Percentiles rank a stretch among this genome's conserved stretches.
Evolutionary conservation across 2,329 filamentous ascomycete genomes (phyloP).

Genomic region (Sarocladium strictum): DNA sequence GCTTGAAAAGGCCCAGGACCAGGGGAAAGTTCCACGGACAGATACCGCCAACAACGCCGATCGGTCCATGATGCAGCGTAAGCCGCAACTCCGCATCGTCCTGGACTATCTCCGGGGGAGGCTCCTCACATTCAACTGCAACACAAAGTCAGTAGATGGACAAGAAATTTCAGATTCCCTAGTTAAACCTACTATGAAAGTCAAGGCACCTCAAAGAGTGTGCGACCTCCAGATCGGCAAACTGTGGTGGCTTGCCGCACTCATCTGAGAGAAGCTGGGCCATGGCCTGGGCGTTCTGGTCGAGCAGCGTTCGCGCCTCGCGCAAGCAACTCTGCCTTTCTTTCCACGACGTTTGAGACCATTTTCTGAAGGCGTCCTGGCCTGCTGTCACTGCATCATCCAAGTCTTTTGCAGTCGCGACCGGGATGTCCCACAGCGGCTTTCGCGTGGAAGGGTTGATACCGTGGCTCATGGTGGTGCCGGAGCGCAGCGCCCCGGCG

Average conservation of each 20-base stretch:
- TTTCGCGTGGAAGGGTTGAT: not conserved
- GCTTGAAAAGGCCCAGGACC: constrained; percentile 51
- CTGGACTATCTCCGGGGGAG: not conserved
- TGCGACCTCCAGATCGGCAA: too few species aligned
- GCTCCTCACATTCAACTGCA: not conserved
- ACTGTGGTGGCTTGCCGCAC: not conserved
- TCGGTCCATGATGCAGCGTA: constrained; percentile 1
- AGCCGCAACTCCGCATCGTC: not conserved
- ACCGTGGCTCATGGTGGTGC: not conserved
- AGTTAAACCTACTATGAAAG: not conserved
- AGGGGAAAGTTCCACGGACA: constrained; percentile 36
- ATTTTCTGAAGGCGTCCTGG: not conserved
- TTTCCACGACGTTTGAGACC: not conserved
- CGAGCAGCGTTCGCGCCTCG: too few species aligned
- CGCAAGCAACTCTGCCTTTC: not conserved
- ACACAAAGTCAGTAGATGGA: not conserved
- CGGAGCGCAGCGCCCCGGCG: not conserved
- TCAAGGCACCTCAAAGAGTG: too few species aligned
- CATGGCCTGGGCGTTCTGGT: too few species aligned
- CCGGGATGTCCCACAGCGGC: not conserved
- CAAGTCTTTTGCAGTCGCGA: not conserved
- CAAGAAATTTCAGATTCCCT: not conserved
- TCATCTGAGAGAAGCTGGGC: not conserved
- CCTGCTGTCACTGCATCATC: not conserved
- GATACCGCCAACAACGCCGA: constrained; percentile 15